Evolutionary conservation across 768 basidiomycete genomes (phyloP).

Genomic region (Boletus patriciae): DNA sequence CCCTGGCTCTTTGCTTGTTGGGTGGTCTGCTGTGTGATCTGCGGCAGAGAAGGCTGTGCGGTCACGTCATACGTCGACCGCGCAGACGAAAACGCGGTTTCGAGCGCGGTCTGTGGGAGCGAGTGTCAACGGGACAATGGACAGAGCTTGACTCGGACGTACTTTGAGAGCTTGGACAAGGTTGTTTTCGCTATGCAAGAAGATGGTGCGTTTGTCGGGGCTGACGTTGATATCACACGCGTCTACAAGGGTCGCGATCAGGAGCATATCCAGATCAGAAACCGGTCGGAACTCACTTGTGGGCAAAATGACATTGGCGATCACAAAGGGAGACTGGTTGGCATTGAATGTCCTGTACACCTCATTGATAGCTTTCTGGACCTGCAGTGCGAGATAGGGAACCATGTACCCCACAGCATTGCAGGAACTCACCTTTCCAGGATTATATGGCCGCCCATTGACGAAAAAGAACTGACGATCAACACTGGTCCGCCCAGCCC

Average conservation of each 20-base stretch:
- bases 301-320: conserved; percentile 83
- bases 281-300: conserved; percentile 50
- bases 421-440: conserved; percentile 55
- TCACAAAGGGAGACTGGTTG: conserved; percentile 74
- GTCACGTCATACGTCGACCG: conserved; percentile 72
- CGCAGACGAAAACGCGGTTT: conserved; percentile 62
- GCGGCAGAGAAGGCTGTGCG: conserved; percentile 23
- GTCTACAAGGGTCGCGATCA: conserved; percentile 42
- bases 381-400: conserved; percentile 38
- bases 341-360: conserved; percentile 82
- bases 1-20: conserved; percentile 4
- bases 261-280: no score
- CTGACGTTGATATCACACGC: conserved; percentile 91
- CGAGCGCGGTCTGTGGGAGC: conserved; percentile 55
- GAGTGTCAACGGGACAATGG: neutral
- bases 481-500: conserved; percentile 70
- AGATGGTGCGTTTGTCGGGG: conserved; percentile 95
- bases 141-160: neutral
- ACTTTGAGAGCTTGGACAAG: conserved; percentile 81
- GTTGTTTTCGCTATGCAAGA: conserved; percentile 83
- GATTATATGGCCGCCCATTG: conserved; percentile 86
- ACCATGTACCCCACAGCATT: neutral
- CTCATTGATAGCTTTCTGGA: conserved; percentile 91
- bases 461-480: conserved; percentile 94
- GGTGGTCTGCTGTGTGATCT: neutral